Percentiles rank a stretch among this genome's conserved stretches.
These are phyloP conservation scores for Boletales sp. DNA, from an alignment of 768 basidiomycete genomes.

Conservation along the genomic window DNA sequence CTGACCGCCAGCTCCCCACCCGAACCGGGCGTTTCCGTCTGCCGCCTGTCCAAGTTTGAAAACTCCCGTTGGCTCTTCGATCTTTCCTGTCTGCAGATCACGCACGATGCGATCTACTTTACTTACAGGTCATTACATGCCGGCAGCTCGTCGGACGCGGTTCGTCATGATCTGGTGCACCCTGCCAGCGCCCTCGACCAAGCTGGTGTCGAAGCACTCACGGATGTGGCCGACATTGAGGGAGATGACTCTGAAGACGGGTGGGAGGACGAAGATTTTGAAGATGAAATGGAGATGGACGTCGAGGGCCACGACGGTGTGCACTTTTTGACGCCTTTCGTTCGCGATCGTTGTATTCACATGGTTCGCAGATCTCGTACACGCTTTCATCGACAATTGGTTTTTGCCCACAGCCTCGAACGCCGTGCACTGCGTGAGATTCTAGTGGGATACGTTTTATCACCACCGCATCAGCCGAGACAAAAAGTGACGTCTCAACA, in stretches of 20 bases:
- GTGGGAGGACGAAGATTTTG: constrained; percentile 16
- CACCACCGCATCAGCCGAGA: not conserved
- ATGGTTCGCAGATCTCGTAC: constrained; percentile 7
- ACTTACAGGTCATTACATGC: constrained; percentile 29
- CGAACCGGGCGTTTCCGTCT: constrained; percentile 29
- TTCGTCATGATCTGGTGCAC: not conserved
- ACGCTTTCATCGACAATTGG: constrained; percentile 18
- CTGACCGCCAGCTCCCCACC: constrained; percentile 29
- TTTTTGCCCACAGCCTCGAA: constrained; percentile 17
- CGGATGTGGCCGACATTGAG: constrained; percentile 4
- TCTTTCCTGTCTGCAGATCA: constrained; percentile 55
- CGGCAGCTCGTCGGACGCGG: not conserved
- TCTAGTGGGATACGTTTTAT: constrained; percentile 9
- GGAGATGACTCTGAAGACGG: constrained; percentile 8
- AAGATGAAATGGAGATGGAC: constrained; percentile 5
- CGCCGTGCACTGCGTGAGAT: constrained; percentile 24
- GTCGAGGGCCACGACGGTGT: constrained; percentile 10
- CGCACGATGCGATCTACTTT: constrained; percentile 48
- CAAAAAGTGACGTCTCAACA: no score
- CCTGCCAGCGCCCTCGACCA: not conserved
- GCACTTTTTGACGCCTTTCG: not conserved
- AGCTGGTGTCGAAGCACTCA: constrained; percentile 1
- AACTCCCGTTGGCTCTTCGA: constrained; percentile 10
- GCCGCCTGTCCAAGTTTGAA: constrained; percentile 16
- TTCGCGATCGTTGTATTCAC: constrained; percentile 1